These are phyloP conservation scores for Rhododendron mucronatum DNA, from an alignment of 148 eudicot genomes.

Conservation along the genomic window DNA sequence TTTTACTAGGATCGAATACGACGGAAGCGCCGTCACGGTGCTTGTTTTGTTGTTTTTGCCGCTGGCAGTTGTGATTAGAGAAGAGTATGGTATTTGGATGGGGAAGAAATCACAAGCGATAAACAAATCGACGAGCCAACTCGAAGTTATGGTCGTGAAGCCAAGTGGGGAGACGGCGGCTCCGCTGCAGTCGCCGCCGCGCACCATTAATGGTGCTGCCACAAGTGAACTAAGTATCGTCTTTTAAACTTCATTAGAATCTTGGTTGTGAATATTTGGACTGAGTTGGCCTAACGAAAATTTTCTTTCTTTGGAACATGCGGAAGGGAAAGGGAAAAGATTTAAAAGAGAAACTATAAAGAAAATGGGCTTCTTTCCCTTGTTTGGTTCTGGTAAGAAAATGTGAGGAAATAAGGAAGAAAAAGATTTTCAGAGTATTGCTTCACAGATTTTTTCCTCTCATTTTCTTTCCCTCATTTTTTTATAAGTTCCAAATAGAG, in stretches of 20 bases:
- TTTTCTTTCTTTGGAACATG: background rate
- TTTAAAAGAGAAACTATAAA: no score
- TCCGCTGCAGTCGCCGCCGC: background rate
- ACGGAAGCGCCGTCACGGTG: conserved; percentile 20
- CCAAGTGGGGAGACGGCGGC: background rate
- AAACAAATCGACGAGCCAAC: background rate
- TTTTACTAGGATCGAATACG: conserved; percentile 16
- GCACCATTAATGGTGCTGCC: background rate
- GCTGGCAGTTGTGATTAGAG: conserved; percentile 18
- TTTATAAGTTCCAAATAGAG: no score
- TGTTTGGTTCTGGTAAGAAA: no score
- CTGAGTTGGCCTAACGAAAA: background rate
- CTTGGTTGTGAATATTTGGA: background rate
- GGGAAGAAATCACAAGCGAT: conserved; percentile 10
- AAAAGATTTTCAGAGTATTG: no score
- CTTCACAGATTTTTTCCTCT: no score
- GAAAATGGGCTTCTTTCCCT: no score
- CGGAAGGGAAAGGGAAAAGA: no score
- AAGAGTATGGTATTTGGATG: conserved; percentile 20
- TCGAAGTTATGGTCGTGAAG: conserved; percentile 20
- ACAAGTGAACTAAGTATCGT: background rate
- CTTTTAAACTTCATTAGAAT: background rate
- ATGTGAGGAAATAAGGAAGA: no score
- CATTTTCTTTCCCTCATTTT: no score
- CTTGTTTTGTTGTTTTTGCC: conserved; percentile 27